Base-by-base conservation (phyloP, 1,284 basidiomycete genomes). In the Melampsora abietis-canadensis region DNA sequence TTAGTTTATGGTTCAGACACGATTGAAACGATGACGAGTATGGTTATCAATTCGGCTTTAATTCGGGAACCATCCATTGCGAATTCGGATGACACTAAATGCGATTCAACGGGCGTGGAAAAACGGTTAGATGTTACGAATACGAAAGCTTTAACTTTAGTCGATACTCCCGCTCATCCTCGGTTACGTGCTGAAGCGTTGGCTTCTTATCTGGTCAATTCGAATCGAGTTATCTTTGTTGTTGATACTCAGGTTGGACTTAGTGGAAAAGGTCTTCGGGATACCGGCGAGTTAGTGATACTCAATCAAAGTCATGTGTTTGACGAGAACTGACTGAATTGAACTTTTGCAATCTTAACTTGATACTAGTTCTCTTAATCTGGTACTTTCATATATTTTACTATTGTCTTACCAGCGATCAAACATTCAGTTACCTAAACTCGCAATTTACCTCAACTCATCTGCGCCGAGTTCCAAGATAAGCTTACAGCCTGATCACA, bases 81-180 rank as follows among this genome's bases (percentile, higher is more conserved):
- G 17, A 65, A 72, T 21, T 34, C 57, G 14, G 57, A 10, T 44
- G 34, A 61, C 21, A 54, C 51, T 27, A 54, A 54, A 54, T 54
- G 51, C 21, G 51, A 54, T 54, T n/a, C 19, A 54, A 54, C 51
- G 12, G 17, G 6, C 21, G 51, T 21, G 51, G 31, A 68, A 17
- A 30, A 60, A 40, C 24, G n/a, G 4, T n/a, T 27, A 8, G 6
- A 48, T 19, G 19, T 21, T 15, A 27, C 44, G 6, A 34, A 46
- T 1, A 57, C 59, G 27, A 66, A 57, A 24, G 17, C 2, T 61
- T 17, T 61, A 19, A 31, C 24, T n/a, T 74, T 66, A 51, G 57
- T 74, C 40, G 72, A 74, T n/a, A 74, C 72, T 10, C 63, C 72
- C 15, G 70, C 63, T 30, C 72, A 74, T 74, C 72, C 72, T 37